Evolutionary conservation across 2,329 filamentous ascomycete species (phyloP), one percentile per base, ranked within the genome.

Genomic region (Mycosphaerella sp.): DNA sequence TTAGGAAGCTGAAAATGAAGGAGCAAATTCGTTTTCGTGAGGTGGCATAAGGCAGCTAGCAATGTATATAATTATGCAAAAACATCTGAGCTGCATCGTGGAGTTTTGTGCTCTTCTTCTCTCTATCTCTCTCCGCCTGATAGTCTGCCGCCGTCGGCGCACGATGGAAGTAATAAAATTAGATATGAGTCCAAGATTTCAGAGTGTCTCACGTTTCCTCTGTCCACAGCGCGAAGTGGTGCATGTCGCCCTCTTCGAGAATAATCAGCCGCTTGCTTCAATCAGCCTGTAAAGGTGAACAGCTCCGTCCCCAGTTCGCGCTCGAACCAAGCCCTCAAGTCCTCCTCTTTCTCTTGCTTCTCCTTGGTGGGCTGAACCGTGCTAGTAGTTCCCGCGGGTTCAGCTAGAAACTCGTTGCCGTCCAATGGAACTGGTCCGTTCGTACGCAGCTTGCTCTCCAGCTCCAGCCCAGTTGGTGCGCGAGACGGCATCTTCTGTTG

Each of bases 291-390:
- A 8, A 52, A 57, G 17, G 55, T 54, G 46, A 65, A 65, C 7
- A 49, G 21, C 41, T 66, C 64, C 5, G 50, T 52, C 1, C 63
- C 64, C 32, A 65, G 57, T 14, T 64, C 56, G n/a, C 54, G 52
- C 36, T 58, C 54, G 47, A 64, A 65, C 62, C 60, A 64, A 34
- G 54, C 55, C 30, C 53, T 37, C 2, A 60, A 13, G 7, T 55
- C 53, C 28, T 60, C 53, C 7, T 52, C 52, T 8, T 50, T 44
- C 21, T 32, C 41, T 37, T 36, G 28, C 28, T 35, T 18, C 21
- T 17, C 37, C 8, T 34, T 8, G 4, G 30, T 12, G 10, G 30
- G 30, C 9, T 34, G 10, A 5, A 34, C 13, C 10, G 10, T 16
- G 21, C 17, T 40, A 25, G n/a, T 17, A n/a, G 39, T 16, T 9